These are phyloP conservation scores for Boletus tomentosulus DNA, from an alignment of 768 basidiomycete genomes.

Conservation along the genomic window DNA sequence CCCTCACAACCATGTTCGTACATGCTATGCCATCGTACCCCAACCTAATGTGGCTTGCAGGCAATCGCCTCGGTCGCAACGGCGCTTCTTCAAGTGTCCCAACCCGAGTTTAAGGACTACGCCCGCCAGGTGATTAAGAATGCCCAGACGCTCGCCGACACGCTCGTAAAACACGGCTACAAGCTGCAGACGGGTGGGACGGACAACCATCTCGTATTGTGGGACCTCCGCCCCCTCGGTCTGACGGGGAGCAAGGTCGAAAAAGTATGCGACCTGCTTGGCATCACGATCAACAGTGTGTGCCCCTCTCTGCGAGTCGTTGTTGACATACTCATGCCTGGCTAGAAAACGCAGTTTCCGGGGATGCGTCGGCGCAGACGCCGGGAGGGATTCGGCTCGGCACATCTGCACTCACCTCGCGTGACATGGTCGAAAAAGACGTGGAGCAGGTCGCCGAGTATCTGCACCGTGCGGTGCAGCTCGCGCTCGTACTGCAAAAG, in stretches of 20 bases:
- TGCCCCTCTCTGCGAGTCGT: slow-evolving; percentile 9
- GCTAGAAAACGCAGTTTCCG: slow-evolving; percentile 92
- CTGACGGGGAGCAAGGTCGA: slow-evolving; percentile 98
- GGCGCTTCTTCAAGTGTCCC: slow-evolving; percentile 83
- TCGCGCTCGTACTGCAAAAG: too few species aligned
- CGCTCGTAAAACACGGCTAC: slow-evolving; percentile 79
- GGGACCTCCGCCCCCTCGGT: slow-evolving; percentile 93
- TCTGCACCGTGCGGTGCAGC: slow-evolving; percentile 92
- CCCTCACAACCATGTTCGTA: slow-evolving; percentile 91
- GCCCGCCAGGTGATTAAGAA: slow-evolving; percentile 94
- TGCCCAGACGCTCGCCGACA: slow-evolving; percentile 68
- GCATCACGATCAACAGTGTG: slow-evolving; percentile 95
- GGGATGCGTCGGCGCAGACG: slow-evolving; percentile 91
- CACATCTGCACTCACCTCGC: slow-evolving; percentile 90
- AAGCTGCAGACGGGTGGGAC: slow-evolving; percentile 96
- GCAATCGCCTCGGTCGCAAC: slow-evolving; percentile 96
- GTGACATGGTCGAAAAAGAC: slow-evolving; percentile 86
- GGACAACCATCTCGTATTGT: slow-evolving; percentile 96
- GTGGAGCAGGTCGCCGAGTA: slow-evolving; percentile 84
- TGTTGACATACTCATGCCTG: background rate
- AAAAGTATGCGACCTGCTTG: too few species aligned
- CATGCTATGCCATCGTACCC: background rate
- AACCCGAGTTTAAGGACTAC: slow-evolving; percentile 86
- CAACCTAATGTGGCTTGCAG: slow-evolving; percentile 33
- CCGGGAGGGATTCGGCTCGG: slow-evolving; percentile 98